Evolutionary conservation across 148 eudicot genomes (phyloP), one percentile per base, ranked within the genome.

Genomic region (Silene uniflora): DNA sequence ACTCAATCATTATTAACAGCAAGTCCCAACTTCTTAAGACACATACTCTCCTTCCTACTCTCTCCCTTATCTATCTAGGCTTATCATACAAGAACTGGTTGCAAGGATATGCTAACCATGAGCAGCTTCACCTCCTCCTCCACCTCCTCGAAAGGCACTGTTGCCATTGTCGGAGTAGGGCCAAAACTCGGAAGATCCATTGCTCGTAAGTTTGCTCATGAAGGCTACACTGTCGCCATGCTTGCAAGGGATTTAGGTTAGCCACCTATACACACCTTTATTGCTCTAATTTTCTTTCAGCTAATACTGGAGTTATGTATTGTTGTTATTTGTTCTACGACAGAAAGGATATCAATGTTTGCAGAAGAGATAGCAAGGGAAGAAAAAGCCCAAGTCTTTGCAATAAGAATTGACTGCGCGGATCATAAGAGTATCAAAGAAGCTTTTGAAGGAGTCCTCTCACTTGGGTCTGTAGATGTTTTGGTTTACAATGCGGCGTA

Each of bases 91-190:
- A 25, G 6, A 68, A 9, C 18, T 22, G 52, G 21, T 13, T 17
- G 17, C 46, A n/a, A 46, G 3, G 46, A 67, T 61, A 87, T 88
- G 95, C 80, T 86, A 55, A 90, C 27, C 83, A 76, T 87, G 83
- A 85, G 88, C 49, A 84, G 77, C 81, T 63, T 77, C 63, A 58
- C 84, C 54, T 58, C 75, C 44, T 63, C 80, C 63, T 67, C 84
- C 54, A 65, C 75, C 44, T 77, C 87, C 35, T 59, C 91, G 67
- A 86, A 82, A 86, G 91, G 93, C 84, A 93, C 89, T 71, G 96
- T 91, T n/a, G 96, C 98, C 86, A 87, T 93, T 69, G 96, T 93
- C 7, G 98, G 98, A 27, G 98, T 93, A 25, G 98, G 98, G 10
- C 90, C 91, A 2, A 87, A 88, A 60, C 96, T 93, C 54, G 98